Conservation (phyloP, 495 filamentous ascomycete species). For the Aspergillus incahuasiensis region DNA sequence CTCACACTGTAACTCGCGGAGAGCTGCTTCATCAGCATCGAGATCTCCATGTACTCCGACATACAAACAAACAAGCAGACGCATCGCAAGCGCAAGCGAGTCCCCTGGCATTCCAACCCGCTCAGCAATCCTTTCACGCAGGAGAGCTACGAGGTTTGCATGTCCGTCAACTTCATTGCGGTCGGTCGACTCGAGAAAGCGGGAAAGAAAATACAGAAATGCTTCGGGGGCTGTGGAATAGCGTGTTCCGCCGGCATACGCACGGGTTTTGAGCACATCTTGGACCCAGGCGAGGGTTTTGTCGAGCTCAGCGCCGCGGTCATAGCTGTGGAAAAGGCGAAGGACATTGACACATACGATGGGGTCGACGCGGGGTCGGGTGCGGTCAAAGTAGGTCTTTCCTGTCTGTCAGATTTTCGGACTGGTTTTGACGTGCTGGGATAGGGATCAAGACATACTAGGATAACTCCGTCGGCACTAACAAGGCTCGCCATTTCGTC, state of each 20-base stretch:
- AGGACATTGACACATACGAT: slow-evolving; percentile 22
- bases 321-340: slow-evolving; percentile 13
- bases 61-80: background rate
- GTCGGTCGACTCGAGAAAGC: background rate
- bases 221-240: slow-evolving; percentile 20
- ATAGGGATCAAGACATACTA: background rate
- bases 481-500: slow-evolving; percentile 19
- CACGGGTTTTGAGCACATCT: slow-evolving; percentile 11
- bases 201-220: slow-evolving; percentile 16
- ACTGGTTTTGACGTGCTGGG: too few species aligned
- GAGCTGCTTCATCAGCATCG: background rate
- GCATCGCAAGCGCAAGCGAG: background rate
- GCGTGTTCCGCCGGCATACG: slow-evolving; percentile 22
- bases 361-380: slow-evolving; percentile 16
- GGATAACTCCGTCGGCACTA: slow-evolving; percentile 17
- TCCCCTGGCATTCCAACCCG: background rate
- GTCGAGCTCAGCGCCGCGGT: slow-evolving; percentile 32
- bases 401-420: background rate
- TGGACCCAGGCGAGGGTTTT: slow-evolving; percentile 30
- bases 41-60: background rate
- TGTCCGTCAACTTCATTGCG: background rate
- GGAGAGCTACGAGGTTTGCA: background rate
- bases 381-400: slow-evolving; percentile 19
- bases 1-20: background rate
- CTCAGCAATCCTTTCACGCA: background rate